phyloP scores from a whole-genome alignment of 306 rosid species.

The Arachis stenosperma region DNA sequence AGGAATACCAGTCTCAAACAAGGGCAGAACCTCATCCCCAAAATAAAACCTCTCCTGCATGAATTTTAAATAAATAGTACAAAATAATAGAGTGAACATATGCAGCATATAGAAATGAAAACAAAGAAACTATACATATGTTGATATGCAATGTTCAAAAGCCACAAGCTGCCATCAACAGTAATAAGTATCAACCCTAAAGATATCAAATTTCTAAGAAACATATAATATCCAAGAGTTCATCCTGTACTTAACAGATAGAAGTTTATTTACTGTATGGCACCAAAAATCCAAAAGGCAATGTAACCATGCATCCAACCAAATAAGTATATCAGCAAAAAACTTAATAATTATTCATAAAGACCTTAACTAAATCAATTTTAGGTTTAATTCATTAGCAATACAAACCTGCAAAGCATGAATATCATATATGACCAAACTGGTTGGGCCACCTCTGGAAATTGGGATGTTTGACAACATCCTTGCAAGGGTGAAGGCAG shows the following conservation, averaged over 20 bases:
- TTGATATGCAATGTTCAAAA: slow-evolving; percentile 6
- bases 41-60: slow-evolving; percentile 95
- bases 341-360: background rate
- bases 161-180: background rate
- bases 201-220: no score
- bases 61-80: slow-evolving; percentile 1
- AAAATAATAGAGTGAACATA: background rate
- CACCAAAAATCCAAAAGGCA: background rate
- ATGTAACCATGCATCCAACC: background rate
- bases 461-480: slow-evolving; percentile 92
- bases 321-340: background rate
- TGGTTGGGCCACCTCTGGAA: slow-evolving; percentile 96
- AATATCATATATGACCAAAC: slow-evolving; percentile 89
- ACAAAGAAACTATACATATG: background rate
- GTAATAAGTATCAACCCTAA: background rate
- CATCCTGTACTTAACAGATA: no score
- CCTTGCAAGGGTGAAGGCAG: slow-evolving; percentile 97
- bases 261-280: no score
- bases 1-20: slow-evolving; percentile 98
- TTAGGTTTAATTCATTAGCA: background rate
- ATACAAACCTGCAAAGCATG: slow-evolving; percentile 92
- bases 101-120: slow-evolving; percentile 1
- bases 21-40: slow-evolving; percentile 93
- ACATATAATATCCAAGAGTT: no score
- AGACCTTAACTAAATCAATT: slow-evolving; percentile 26